phyloP scores from a whole-genome alignment of 176 grass and related monocot genomes.

The Melocanna baccifera region DNA sequence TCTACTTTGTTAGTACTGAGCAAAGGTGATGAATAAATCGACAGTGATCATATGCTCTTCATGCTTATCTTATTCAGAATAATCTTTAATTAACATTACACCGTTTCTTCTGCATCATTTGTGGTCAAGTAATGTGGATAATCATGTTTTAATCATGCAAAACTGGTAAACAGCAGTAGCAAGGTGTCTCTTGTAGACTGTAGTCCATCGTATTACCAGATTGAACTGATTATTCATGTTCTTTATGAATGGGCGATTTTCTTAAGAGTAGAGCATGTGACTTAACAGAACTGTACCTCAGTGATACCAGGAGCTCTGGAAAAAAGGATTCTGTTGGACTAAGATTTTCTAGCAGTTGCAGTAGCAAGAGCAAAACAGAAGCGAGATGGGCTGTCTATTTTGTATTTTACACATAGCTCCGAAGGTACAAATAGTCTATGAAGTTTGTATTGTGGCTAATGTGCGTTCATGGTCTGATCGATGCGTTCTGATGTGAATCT shows the following conservation, averaged over 20 bases:
- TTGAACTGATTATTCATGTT: neutral
- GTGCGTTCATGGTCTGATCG: no score
- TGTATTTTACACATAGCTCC: no score
- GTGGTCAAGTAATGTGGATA: neutral
- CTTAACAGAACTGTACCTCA: neutral
- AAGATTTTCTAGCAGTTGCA: neutral
- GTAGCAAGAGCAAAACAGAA: neutral
- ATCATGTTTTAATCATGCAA: neutral
- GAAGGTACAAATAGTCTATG: no score
- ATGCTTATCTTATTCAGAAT: neutral
- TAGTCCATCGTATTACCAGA: neutral
- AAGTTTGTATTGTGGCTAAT: neutral
- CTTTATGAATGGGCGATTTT: neutral
- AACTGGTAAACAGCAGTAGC: neutral
- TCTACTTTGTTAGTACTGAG: conserved; percentile 55
- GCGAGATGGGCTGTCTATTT: no score
- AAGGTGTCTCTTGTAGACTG: neutral
- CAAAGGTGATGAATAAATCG: conserved; percentile 19
- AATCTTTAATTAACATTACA: neutral
- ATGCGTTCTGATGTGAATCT: no score
- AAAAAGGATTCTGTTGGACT: neutral
- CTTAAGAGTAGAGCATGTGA: neutral
- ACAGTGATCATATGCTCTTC: neutral
- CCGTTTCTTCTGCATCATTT: neutral
- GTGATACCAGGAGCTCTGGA: neutral